Base-by-base conservation (phyloP, 148 eudicot genomes). In the Cornus florida region DNA sequence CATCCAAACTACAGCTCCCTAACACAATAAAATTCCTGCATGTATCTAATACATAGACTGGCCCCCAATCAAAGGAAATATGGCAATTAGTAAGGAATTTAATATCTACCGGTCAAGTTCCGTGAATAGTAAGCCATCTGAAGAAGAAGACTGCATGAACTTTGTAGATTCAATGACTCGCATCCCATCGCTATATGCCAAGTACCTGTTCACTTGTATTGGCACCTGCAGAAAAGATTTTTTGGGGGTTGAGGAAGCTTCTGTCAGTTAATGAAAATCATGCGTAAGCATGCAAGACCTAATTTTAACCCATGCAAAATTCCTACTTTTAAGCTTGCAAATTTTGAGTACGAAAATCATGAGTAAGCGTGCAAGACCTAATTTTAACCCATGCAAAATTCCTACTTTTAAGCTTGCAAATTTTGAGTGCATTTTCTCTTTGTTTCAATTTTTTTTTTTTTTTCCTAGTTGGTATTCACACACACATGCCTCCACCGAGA, bases 151-250 rank as follows among this genome's bases (percentile, higher is more conserved):
- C 35, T 80, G 85, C 24, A 76, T 59, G 23, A 82, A 23, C 23
- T 86, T 92, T 20, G 86, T 82, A 82, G 92, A 77, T 79, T 93
- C 98, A 82, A 93, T 77, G 69, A 93, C 85, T 83, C 85, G 92
- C 92, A 96, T 92, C 24, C 99, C 99, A 89, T 96, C 98, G 79
- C 87, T 93, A 67, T 90, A 88, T 69, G 92, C 98, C 91, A 96
- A 86, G 77, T 79, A 77, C 83, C 87, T 96, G 91, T 93, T 93
- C 10, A 96, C 98, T 88, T 93, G 99, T 84, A 96, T 92, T 53
- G 99, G 98, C 48, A 91, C 99, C 99, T 95, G 79, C 14, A 70
- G 14, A 32, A 62, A 80, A 39, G 1, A 6, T 39, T 39, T n/a
- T n/a, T n/a, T n/a, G 8, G 46, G 9, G 9, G 48, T 43, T 43